Percentiles rank a stretch among this genome's conserved stretches.
Evolutionary conservation across 2,329 filamentous ascomycete genomes (phyloP).

Genomic region (Grosmannia penicillata): DNA sequence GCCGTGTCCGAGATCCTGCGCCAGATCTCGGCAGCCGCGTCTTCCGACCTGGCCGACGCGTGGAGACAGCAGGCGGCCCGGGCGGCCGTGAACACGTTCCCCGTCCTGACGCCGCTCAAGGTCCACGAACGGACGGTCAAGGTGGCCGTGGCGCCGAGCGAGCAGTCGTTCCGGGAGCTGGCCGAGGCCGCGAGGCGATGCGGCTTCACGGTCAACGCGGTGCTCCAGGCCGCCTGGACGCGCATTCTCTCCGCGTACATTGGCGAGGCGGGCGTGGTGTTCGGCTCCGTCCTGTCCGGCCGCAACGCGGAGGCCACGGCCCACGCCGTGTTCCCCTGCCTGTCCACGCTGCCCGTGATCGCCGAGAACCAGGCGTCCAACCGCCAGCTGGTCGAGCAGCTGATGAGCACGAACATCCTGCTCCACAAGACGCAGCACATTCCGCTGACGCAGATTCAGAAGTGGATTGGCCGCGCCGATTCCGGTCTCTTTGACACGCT

Average conservation of each 20-base stretch:
- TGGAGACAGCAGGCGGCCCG: slow-evolving; percentile 45
- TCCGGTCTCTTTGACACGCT: slow-evolving; percentile 68
- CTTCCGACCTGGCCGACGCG: slow-evolving; percentile 30
- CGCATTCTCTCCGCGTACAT: slow-evolving; percentile 60
- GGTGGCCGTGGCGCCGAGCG: slow-evolving; percentile 18
- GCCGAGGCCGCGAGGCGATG: slow-evolving; percentile 37
- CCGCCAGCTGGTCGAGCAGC: slow-evolving; percentile 38
- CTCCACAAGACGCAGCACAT: slow-evolving; percentile 58
- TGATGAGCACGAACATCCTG: slow-evolving; percentile 50
- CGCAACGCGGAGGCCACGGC: slow-evolving; percentile 46
- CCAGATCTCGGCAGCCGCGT: slow-evolving; percentile 14
- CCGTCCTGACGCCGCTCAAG: slow-evolving; percentile 53
- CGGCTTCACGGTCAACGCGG: slow-evolving; percentile 62
- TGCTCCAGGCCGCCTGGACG: slow-evolving; percentile 66
- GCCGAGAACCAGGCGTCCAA: slow-evolving; percentile 41
- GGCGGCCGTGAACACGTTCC: slow-evolving; percentile 55
- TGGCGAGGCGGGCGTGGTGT: slow-evolving; percentile 59
- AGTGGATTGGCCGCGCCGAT: slow-evolving; percentile 50
- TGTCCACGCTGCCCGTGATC: slow-evolving; percentile 65
- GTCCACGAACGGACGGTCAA: slow-evolving; percentile 19
- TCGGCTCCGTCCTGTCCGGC: slow-evolving; percentile 70
- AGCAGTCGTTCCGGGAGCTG: slow-evolving; percentile 28
- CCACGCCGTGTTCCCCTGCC: slow-evolving; percentile 56
- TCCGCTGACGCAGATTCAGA: slow-evolving; percentile 57
- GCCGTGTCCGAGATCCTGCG: slow-evolving; percentile 27